phyloP scores from a whole-genome alignment of 108 stramenopile genomes.

The Fistulifera solaris region DNA sequence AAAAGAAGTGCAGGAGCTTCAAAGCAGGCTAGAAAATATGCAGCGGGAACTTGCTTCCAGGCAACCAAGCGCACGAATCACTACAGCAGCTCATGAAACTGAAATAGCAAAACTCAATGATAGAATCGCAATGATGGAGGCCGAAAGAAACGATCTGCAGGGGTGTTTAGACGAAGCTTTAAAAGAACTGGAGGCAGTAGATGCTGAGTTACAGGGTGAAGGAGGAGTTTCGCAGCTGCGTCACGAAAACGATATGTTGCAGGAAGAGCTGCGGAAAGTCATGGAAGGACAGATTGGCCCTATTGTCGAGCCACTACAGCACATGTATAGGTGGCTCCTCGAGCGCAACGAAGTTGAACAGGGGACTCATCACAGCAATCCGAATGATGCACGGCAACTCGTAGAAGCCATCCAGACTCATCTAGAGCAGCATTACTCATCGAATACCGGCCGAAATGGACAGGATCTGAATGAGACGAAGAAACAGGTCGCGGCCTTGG shows the following conservation, averaged over 20 bases:
- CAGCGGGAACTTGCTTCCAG: neutral
- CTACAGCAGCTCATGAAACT: neutral
- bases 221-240: neutral
- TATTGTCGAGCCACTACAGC: conserved; percentile 26
- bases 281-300: neutral
- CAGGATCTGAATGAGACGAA: conserved; percentile 1
- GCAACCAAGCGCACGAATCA: no score
- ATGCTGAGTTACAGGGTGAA: conserved; percentile 28
- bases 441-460: neutral
- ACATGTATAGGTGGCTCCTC: conserved; percentile 33
- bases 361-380: neutral
- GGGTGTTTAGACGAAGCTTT: conserved; percentile 47
- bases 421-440: conserved; percentile 7
- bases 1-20: conserved; percentile 22
- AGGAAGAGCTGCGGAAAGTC: conserved; percentile 1
- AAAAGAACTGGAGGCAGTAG: conserved; percentile 50
- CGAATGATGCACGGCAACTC: conserved; percentile 10
- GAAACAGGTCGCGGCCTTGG: conserved; percentile 8
- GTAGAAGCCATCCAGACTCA: conserved; percentile 17
- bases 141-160: conserved; percentile 43
- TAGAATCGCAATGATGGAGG: conserved; percentile 32
- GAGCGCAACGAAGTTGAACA: conserved; percentile 15
- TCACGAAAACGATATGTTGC: conserved; percentile 3
- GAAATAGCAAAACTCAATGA: conserved; percentile 9
- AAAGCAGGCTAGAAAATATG: conserved; percentile 17